phyloP scores from a whole-genome alignment of 2,329 filamentous ascomycete genomes.

The Trichoderma sp. region DNA sequence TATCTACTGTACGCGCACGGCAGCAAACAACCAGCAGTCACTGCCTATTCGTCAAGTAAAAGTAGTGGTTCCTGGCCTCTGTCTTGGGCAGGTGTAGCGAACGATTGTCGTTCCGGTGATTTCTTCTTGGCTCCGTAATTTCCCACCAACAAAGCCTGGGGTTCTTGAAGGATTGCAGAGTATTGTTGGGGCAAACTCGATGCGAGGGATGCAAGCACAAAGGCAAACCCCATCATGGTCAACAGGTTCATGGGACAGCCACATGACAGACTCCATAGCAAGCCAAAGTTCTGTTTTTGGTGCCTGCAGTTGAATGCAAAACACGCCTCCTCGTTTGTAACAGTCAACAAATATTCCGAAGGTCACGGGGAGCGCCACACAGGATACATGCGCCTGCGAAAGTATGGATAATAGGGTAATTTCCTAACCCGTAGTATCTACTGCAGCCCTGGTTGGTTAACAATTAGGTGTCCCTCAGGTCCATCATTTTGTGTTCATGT shows the following conservation, averaged over 20 bases:
- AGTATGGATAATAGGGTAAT: background rate
- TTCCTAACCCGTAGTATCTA: background rate
- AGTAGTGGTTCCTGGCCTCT: no score
- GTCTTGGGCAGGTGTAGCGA: background rate
- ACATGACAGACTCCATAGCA: background rate
- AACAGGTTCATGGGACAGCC: background rate
- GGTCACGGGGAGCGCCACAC: background rate
- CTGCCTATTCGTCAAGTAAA: background rate
- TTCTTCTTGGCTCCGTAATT: background rate
- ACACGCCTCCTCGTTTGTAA: background rate
- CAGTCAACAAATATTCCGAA: background rate
- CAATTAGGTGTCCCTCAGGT: no score
- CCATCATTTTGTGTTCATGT: background rate
- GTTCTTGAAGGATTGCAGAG: background rate
- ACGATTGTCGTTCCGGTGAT: background rate
- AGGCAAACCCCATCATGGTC: background rate
- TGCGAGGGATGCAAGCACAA: background rate
- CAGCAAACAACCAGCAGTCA: background rate
- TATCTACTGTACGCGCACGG: background rate
- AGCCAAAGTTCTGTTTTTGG: background rate
- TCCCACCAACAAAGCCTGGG: background rate
- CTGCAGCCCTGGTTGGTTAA: background rate
- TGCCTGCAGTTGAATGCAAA: background rate
- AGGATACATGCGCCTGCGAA: background rate
- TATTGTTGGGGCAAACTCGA: background rate